Evolutionary conservation across 305 asterid genomes (phyloP), one percentile per base, ranked within the genome.

Genomic region (Euphrasia arctica): DNA sequence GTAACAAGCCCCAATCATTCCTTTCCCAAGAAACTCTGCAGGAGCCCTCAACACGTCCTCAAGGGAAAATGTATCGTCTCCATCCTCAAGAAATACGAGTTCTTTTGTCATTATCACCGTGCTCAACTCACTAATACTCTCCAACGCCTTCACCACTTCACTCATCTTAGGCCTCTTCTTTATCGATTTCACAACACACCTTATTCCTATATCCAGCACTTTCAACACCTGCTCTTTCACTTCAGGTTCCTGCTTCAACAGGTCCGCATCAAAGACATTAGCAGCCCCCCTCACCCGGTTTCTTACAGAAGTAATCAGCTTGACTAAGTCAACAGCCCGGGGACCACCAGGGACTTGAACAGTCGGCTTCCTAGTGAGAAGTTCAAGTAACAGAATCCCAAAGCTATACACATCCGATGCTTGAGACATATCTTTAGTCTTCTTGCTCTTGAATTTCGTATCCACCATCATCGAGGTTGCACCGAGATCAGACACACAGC

Each of bases 1-100:
- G 48, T 65, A 59, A 49, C 67, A 49, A 22, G 42, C 41, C 41
- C 75, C 75, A 58, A 65, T 58, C n/a, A 66, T 59, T 64, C 75
- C 75, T 47, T 59, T 58, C 39, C 71, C 75, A 71, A 71, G 67
- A 1, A 71, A 49, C 63, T 51, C 71, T 6, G 58, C 67, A 3
- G 58, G 29, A 51, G 67, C 63, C 67, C 51, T 65, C 12, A 71
- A 41, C 61, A 65, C 9, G 51, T 71, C 75, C 2, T 71, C 67
- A 29, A 65, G 25, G 42, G 31, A 48, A 60, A 65, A 50, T 27
- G 58, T 27, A 13, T 45, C 58, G 47, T 51, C 13, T 10, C 14
- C 9, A 49, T 62, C 58, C 57, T 51, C 67, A 50, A 71, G 0
- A 47, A 70, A 54, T 7, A 54, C 18, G 5, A 54, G 62, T 54